These are phyloP conservation scores for Bathelium albidoporum DNA, from an alignment of 495 filamentous ascomycete genomes.

Conservation along the genomic window DNA sequence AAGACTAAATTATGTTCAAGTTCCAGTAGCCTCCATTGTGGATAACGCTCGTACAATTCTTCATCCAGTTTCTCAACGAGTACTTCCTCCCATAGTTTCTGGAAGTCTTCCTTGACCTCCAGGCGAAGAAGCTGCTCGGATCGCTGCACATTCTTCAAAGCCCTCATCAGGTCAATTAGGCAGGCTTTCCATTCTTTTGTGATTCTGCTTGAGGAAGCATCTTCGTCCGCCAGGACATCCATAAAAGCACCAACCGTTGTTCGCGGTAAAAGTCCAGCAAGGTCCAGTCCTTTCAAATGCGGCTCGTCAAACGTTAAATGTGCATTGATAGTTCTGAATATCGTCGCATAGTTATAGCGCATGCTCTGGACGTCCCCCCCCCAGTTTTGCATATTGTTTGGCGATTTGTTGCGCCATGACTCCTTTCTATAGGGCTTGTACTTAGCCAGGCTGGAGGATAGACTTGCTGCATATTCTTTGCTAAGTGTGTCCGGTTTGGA, in stretches of 20 bases:
- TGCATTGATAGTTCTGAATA: neutral
- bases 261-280: neutral
- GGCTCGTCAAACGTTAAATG: neutral
- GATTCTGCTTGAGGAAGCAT: neutral
- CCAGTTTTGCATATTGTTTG: neutral
- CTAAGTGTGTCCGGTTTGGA: neutral
- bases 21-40: slow-evolving; percentile 51
- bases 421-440: neutral
- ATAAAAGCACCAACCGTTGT: neutral
- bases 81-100: neutral
- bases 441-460: neutral
- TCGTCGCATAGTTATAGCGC: neutral
- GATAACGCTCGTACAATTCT: slow-evolving; percentile 17
- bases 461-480: neutral
- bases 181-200: slow-evolving; percentile 10
- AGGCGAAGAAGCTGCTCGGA: slow-evolving; percentile 28
- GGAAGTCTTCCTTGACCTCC: neutral
- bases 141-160: slow-evolving; percentile 31
- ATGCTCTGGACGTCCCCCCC: neutral
- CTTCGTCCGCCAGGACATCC: neutral
- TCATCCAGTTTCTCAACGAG: neutral
- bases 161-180: slow-evolving; percentile 28
- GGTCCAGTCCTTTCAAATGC: neutral
- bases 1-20: slow-evolving; percentile 55
- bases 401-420: neutral